Percentiles rank a stretch among this genome's conserved stretches.
Conservation (phyloP, 2,329 filamentous ascomycete genomes). For the Paecilomyces fulvus region DNA sequence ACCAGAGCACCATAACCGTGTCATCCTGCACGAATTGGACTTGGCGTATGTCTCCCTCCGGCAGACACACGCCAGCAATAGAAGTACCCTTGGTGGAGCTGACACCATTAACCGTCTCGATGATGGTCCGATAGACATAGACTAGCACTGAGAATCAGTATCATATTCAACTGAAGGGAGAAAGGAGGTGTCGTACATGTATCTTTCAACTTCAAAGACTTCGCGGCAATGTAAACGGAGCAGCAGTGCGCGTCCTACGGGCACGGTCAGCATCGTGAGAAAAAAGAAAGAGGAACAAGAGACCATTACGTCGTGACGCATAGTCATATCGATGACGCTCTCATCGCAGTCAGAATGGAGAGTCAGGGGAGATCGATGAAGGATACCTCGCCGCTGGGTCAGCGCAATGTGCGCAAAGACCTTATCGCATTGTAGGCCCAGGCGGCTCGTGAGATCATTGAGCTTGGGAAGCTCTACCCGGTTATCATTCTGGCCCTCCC, state of each 20-base stretch:
- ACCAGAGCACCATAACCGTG: constrained; percentile 52
- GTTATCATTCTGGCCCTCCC: constrained; percentile 39
- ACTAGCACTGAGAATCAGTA: constrained; percentile 33
- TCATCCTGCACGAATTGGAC: constrained; percentile 60
- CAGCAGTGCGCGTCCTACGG: constrained; percentile 16
- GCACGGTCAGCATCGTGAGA: neutral
- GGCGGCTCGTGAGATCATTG: constrained; percentile 54
- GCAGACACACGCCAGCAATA: constrained; percentile 23
- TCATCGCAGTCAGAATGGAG: constrained; percentile 33
- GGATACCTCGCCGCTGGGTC: constrained; percentile 59
- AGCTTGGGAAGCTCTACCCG: constrained; percentile 51
- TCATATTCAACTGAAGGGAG: neutral
- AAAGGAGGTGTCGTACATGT: constrained; percentile 16
- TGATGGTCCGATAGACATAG: constrained; percentile 47
- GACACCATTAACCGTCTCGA: constrained; percentile 51
- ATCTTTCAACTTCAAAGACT: constrained; percentile 24
- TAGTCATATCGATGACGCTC: constrained; percentile 46
- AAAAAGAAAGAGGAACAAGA: neutral
- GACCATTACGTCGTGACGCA: constrained; percentile 43
- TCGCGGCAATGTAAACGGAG: constrained; percentile 26
- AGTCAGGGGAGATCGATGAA: constrained; percentile 52
- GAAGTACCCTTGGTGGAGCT: constrained; percentile 36
- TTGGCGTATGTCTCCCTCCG: constrained; percentile 42
- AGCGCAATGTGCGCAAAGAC: constrained; percentile 63
- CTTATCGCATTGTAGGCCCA: constrained; percentile 49